Base-by-base conservation (phyloP, 768 basidiomycete genomes). In the Kwoniella heveanensis region DNA sequence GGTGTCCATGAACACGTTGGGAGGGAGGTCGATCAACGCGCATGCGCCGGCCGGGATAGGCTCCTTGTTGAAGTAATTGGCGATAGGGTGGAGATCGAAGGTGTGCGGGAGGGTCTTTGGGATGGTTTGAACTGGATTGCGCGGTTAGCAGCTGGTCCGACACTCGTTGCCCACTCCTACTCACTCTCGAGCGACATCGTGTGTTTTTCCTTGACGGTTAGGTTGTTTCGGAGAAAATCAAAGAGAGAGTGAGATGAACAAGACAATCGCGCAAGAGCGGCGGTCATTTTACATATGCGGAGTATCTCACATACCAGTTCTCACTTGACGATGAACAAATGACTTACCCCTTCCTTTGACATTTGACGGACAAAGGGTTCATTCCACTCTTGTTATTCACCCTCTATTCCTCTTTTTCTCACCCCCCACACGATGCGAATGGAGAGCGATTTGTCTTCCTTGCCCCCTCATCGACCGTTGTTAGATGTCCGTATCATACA, bases 1-100 rank as follows among this genome's bases (percentile, higher is more conserved):
- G 17, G 74, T 76, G 27, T 73, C 74, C 37, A 71, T 64, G 57
- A 76, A 76, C 7, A 46, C 63, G 44, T 72, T 57, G 17, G 44
- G 57, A 3, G 72, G 72, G 25, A 70, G 64, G 46, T 76, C 72
- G 54, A 76, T 72, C 46, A 76, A 59, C 19, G 26, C 29, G 50
- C 57, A 68, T 2, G 74, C 62, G 24, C 62, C 65, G 2, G 68
- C 53, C 1, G 74, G 68, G 24, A 64, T 54, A 19, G 74, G 72
- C 13, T 70, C 64, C 21, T 72, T 76, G 53, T 36, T 17, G 51
- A 73, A 76, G 54, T 72, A 68, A 17, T 56, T 44, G 2, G 48
- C 60, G 19, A 76, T 57, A 15, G 60, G 37, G 6, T 57, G 52
- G n/a, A 67, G 44, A 10, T 55, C 47, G 65, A 76, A 76, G 17